Conservation (phyloP, 306 rosid genomes). For the Ormosia emarginata region DNA sequence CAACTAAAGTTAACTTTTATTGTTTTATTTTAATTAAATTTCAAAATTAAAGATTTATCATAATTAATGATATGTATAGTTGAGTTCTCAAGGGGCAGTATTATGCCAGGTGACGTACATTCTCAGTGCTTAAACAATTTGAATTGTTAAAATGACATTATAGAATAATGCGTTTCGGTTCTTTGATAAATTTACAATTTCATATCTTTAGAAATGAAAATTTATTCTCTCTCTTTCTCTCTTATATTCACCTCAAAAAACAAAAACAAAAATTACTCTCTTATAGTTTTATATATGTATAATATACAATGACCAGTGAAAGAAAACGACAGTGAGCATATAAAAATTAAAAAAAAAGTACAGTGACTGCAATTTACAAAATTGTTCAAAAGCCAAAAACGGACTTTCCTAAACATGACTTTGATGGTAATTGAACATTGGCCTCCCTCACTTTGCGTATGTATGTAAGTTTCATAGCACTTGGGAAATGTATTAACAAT, state of each 20-base stretch:
- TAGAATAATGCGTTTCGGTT: too few species aligned
- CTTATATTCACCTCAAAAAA: too few species aligned
- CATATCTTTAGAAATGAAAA: too few species aligned
- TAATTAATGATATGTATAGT: not conserved
- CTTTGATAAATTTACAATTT: too few species aligned
- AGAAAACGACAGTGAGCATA: conserved; percentile 14
- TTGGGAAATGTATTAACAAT: not conserved
- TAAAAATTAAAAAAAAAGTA: too few species aligned
- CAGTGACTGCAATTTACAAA: not conserved
- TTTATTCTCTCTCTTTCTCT: too few species aligned
- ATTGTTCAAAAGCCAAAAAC: not conserved
- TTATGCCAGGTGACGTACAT: not conserved
- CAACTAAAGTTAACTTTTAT: too few species aligned
- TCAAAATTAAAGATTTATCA: too few species aligned
- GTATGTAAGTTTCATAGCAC: not conserved
- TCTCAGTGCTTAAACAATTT: not conserved
- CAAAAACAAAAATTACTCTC: too few species aligned
- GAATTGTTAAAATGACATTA: not conserved
- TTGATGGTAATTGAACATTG: conserved; percentile 20
- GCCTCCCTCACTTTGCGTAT: conserved; percentile 24
- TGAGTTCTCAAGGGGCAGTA: not conserved
- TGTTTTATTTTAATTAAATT: too few species aligned
- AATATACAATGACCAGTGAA: not conserved
- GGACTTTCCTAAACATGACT: not conserved
- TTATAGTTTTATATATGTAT: too few species aligned